Evolutionary conservation across 768 basidiomycete species (phyloP).

Genomic region (Crepidotus variabilis): DNA sequence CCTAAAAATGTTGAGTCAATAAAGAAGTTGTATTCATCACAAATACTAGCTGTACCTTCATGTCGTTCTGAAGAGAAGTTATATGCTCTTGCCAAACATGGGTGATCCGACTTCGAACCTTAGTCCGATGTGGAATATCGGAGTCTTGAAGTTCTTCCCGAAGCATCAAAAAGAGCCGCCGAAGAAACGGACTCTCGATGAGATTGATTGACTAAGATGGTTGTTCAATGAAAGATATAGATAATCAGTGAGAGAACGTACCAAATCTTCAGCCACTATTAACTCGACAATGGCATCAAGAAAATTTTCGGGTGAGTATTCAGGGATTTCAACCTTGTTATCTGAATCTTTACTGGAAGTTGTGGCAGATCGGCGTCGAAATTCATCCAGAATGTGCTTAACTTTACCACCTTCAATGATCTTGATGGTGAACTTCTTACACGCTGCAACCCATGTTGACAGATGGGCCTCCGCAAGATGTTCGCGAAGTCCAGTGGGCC

Average conservation of each 20-base stretch:
- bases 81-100: constrained; percentile 19
- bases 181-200: constrained; percentile 26
- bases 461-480: constrained; percentile 14
- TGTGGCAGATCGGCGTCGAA: background rate
- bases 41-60: constrained; percentile 11
- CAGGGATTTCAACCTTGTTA: too few relatives aligned
- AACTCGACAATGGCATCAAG: constrained; percentile 13
- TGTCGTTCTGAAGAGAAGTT: constrained; percentile 12
- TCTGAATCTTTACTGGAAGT: background rate
- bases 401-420: constrained; percentile 14
- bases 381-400: background rate
- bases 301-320: constrained; percentile 17
- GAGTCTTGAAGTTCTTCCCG: constrained; percentile 18
- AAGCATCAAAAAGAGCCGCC: constrained; percentile 25
- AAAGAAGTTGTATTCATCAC: background rate
- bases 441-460: constrained; percentile 16
- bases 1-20: background rate
- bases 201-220: constrained; percentile 28
- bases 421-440: constrained; percentile 14
- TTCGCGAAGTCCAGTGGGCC: constrained; percentile 10
- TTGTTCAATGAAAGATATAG: background rate
- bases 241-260: constrained; percentile 11
- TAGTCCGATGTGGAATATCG: constrained; percentile 25
- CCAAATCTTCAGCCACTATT: constrained; percentile 26
- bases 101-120: constrained; percentile 16